Conservation (phyloP, 2,329 filamentous ascomycete species). For the Aureobasidium zeae region DNA sequence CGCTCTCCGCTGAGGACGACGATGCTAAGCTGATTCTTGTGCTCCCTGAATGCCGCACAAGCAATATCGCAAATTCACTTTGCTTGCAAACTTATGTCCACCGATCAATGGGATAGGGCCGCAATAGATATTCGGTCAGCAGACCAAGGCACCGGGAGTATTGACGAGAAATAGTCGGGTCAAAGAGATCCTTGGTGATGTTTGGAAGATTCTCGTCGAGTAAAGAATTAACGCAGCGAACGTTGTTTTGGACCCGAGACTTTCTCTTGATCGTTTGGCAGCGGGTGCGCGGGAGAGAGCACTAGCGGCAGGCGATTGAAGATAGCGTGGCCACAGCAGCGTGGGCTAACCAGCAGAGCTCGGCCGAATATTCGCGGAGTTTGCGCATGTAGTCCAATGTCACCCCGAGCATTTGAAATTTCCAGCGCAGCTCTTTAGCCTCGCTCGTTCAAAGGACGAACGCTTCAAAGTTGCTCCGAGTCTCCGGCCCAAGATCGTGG, state of each 20-base stretch:
- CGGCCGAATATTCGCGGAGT: background rate
- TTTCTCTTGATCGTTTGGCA: slow-evolving; percentile 8
- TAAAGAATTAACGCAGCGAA: slow-evolving; percentile 3
- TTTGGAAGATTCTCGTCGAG: slow-evolving; percentile 11
- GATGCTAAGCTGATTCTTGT: slow-evolving; percentile 8
- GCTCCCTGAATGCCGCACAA: slow-evolving; percentile 6
- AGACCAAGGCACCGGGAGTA: slow-evolving; percentile 6
- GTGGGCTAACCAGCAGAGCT: background rate
- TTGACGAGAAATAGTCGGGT: slow-evolving; percentile 11
- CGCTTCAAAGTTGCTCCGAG: slow-evolving; percentile 12
- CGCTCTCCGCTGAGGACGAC: slow-evolving; percentile 7
- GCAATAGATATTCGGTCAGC: slow-evolving; percentile 4
- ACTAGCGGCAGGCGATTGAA: slow-evolving; percentile 9
- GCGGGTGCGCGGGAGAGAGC: slow-evolving; percentile 7
- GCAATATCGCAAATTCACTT: slow-evolving; percentile 9
- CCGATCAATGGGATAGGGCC: background rate
- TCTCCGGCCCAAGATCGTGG: slow-evolving; percentile 5
- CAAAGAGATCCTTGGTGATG: slow-evolving; percentile 1
- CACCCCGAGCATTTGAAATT: background rate
- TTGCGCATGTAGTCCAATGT: background rate
- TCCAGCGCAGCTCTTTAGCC: background rate
- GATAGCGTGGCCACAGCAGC: slow-evolving; percentile 3
- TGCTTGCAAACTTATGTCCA: background rate
- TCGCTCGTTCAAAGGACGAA: background rate
- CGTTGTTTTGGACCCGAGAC: slow-evolving; percentile 10